phyloP scores from a whole-genome alignment of 2,329 filamentous ascomycete genomes.

The Diaporthe velutina region DNA sequence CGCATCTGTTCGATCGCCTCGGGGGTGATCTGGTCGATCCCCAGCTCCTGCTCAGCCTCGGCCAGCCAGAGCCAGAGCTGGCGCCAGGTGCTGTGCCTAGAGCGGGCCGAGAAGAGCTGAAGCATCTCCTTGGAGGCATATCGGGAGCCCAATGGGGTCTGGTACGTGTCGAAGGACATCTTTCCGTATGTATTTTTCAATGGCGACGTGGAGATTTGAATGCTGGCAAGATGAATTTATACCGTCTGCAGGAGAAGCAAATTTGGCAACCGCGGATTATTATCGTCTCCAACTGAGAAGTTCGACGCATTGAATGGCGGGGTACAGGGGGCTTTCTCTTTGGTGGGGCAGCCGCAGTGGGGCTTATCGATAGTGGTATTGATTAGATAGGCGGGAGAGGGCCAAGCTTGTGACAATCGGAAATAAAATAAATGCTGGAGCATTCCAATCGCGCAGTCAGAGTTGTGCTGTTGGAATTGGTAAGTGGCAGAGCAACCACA shows the following conservation, averaged over 20 bases:
- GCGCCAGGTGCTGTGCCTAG: slow-evolving; percentile 83
- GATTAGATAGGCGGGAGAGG: neutral
- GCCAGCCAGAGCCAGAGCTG: slow-evolving; percentile 89
- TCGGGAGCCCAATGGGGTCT: slow-evolving; percentile 77
- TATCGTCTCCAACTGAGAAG: slow-evolving; percentile 26
- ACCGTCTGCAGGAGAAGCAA: neutral
- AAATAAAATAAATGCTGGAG: neutral
- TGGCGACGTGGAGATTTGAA: neutral
- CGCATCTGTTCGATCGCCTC: slow-evolving; percentile 84
- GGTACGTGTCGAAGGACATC: slow-evolving; percentile 62
- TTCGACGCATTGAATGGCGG: slow-evolving; percentile 30
- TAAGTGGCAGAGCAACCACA: neutral
- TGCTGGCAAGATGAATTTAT: neutral
- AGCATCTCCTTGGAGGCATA: slow-evolving; percentile 84
- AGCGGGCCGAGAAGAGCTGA: slow-evolving; percentile 82
- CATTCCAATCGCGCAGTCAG: neutral
- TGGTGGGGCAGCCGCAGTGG: slow-evolving; percentile 14
- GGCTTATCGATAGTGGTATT: slow-evolving; percentile 22
- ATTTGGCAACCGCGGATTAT: neutral
- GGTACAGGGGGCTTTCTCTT: slow-evolving; percentile 16
- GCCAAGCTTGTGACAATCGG: neutral
- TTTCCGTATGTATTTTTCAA: neutral
- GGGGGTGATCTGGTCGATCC: slow-evolving; percentile 76
- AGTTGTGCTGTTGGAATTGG: neutral
- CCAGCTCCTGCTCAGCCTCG: slow-evolving; percentile 84